Conservation (phyloP, 768 basidiomycete genomes). For the Fomitopsis serialis region DNA sequence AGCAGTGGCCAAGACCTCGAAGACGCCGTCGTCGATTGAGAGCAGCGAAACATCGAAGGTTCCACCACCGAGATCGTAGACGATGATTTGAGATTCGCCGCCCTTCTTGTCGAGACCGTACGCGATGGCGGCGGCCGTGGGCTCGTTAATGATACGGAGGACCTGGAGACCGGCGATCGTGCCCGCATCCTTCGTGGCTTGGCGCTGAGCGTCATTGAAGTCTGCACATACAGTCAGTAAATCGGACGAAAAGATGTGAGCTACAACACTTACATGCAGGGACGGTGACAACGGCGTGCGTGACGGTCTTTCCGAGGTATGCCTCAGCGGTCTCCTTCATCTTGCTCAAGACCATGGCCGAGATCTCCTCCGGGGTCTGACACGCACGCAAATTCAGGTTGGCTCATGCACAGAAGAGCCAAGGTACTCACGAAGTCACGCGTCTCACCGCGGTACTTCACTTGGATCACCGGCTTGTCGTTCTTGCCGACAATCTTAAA, state of each 20-base stretch:
- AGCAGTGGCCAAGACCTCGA: slow-evolving; percentile 54
- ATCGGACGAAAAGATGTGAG: background rate
- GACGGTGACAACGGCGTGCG: slow-evolving; percentile 96
- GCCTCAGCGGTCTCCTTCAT: slow-evolving; percentile 99
- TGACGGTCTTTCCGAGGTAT: slow-evolving; percentile 93
- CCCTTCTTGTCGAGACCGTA: slow-evolving; percentile 97
- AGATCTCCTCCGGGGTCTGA: slow-evolving; percentile 90
- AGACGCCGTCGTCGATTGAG: slow-evolving; percentile 57
- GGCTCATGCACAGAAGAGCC: background rate
- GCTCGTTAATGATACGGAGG: slow-evolving; percentile 97
- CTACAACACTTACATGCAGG: slow-evolving; percentile 66
- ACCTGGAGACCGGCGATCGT: slow-evolving; percentile 92
- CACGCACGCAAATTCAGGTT: background rate
- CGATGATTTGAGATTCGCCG: slow-evolving; percentile 92
- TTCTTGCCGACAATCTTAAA: slow-evolving; percentile 76
- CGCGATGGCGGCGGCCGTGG: slow-evolving; percentile 95
- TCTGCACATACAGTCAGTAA: slow-evolving; percentile 33
- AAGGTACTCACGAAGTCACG: slow-evolving; percentile 71
- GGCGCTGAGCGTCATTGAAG: slow-evolving; percentile 99
- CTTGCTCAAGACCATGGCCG: slow-evolving; percentile 91
- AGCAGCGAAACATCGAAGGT: slow-evolving; percentile 98
- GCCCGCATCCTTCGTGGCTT: slow-evolving; percentile 98
- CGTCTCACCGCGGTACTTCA: slow-evolving; percentile 72
- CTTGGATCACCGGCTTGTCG: slow-evolving; percentile 76
- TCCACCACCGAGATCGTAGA: slow-evolving; percentile 98